Evolutionary conservation across 345 rosid genomes (phyloP), one percentile per base, ranked within the genome.

Genomic region (Boechera stricta): DNA sequence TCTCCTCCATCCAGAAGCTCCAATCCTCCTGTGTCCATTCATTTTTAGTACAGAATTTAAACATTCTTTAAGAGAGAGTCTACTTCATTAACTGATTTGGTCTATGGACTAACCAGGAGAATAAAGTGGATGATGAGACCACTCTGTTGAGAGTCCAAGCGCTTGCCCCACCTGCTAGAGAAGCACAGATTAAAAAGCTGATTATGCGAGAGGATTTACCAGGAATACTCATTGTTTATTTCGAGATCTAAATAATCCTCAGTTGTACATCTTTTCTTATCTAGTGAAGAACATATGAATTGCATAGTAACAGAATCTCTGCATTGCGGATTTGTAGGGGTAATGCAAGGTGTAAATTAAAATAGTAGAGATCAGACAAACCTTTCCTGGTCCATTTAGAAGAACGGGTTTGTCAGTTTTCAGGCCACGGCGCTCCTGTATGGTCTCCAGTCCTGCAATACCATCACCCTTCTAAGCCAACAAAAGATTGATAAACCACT

Each of bases 331-430:
- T 39, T 3, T 39, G 44, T 39, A 39, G 12, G 12, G 44, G 13
- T 2, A 3, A 39, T 39, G 44, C 13, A 39, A 39, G 4, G 0
- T 39, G 5, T 36, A 36, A 36, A 10, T 39, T 39, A 9, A 39
- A 0, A 39, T 10, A 10, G 44, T 3, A 39, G 44, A 39, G 1
- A 10, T 39, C 44, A 39, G 44, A 39, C 44, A 39, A 61, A 92
- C 99, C 94, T 94, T 94, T 41, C 99, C 98, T 61, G 99, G 99
- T 18, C 99, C 98, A 58, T 87, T 80, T 35, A 94, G 88, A 73
- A 92, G 96, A 79, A 83, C 41, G 24, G 97, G 98, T 58, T 92
- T 92, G 58, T 88, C 87, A 0, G 92, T 94, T 78, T 77, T 80
- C 83, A 82, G 88, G 83, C 90, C 89, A 7, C 98, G 89, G 1